Evolutionary conservation across 2,329 filamentous ascomycete genomes (phyloP).

Genomic region (Aspergillus arachidicola): DNA sequence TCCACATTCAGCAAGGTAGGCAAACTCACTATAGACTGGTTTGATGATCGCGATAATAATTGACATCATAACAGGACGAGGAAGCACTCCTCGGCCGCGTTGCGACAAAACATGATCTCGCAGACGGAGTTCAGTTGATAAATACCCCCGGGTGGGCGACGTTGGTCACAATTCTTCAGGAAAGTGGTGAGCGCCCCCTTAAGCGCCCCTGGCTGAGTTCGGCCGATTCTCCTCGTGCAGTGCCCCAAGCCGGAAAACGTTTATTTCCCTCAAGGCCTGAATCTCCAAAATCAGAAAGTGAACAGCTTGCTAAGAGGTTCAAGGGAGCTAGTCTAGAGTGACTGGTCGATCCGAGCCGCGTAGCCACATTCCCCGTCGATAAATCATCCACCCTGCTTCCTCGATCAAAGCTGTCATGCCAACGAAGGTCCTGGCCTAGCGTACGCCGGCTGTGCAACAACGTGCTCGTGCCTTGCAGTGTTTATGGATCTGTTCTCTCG

Average conservation of each 20-base stretch:
- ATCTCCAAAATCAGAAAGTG: slow-evolving; percentile 53
- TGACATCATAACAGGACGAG: slow-evolving; percentile 69
- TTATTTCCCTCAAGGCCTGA: slow-evolving; percentile 37
- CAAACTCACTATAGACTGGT: slow-evolving; percentile 12
- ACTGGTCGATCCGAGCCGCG: slow-evolving; percentile 22
- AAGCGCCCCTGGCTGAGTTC: slow-evolving; percentile 61
- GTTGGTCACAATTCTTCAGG: slow-evolving; percentile 87
- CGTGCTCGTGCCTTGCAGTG: not conserved
- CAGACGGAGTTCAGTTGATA: slow-evolving; percentile 79
- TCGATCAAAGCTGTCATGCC: slow-evolving; percentile 1
- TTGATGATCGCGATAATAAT: not conserved
- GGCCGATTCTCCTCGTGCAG: slow-evolving; percentile 41
- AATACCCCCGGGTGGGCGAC: slow-evolving; percentile 93
- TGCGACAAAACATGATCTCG: slow-evolving; percentile 76
- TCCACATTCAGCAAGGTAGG: slow-evolving; percentile 82
- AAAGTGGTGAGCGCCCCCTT: slow-evolving; percentile 93
- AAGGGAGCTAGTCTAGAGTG: slow-evolving; percentile 62
- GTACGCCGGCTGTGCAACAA: not conserved
- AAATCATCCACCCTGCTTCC: not conserved
- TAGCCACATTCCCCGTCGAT: slow-evolving; percentile 8
- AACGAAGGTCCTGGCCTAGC: not conserved
- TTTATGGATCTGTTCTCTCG: not conserved
- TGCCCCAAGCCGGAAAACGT: slow-evolving; percentile 37
- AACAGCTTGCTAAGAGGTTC: slow-evolving; percentile 66
- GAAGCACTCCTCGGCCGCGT: slow-evolving; percentile 82